These are phyloP conservation scores for Oenanthe sinensis DNA, from an alignment of 129 eudicot genomes.

Conservation along the genomic window DNA sequence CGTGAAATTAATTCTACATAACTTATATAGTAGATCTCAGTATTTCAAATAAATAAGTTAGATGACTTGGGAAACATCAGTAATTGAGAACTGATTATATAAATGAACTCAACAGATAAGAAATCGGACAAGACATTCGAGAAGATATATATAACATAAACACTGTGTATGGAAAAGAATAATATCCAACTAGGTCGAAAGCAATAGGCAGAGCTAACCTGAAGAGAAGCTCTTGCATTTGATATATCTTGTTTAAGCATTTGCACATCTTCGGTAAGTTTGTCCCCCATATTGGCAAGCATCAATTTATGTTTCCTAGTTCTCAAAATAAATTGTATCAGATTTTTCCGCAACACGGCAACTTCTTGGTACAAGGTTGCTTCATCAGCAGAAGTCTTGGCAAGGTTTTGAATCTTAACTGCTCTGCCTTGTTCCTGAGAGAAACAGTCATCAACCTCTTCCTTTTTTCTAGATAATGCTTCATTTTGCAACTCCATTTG, in stretches of 20 bases:
- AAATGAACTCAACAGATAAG: not conserved
- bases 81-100: not conserved
- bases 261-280: constrained; percentile 51
- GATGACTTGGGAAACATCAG: not conserved
- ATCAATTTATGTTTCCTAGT: constrained; percentile 43
- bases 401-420: constrained; percentile 39
- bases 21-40: not conserved
- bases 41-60: not conserved
- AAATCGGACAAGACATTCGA: not conserved
- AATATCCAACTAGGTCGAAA: not conserved
- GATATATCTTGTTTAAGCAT: constrained; percentile 54
- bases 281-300: constrained; percentile 47
- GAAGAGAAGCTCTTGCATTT: constrained; percentile 63
- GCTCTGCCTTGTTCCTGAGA: constrained; percentile 53
- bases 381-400: constrained; percentile 43
- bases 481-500: constrained; percentile 39
- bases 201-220: constrained; percentile 40
- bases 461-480: constrained; percentile 35
- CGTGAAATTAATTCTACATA: not conserved
- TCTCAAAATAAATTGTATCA: constrained; percentile 35
- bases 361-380: constrained; percentile 42
- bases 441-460: constrained; percentile 43
- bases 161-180: not conserved
- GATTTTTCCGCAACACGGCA: constrained; percentile 34
- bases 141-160: not conserved